Evolutionary conservation across 176 grass and related monocot genomes (phyloP).

Genomic region (Panicum miliaceum): DNA sequence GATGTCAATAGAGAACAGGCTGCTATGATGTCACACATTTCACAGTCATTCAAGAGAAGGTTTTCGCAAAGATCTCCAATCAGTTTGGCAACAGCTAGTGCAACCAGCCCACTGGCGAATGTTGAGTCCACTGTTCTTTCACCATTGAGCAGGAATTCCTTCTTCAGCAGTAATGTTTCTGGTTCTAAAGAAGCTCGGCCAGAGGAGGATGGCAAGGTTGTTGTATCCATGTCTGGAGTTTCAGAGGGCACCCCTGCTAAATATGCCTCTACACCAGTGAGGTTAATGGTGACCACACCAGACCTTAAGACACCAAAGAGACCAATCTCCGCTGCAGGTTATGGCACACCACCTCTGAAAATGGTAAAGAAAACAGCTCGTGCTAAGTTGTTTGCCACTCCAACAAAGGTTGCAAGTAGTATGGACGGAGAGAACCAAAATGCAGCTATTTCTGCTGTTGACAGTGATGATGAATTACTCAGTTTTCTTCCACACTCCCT

Average conservation of each 20-base stretch:
- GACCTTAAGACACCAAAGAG: constrained; percentile 63
- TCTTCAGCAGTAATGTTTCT: constrained; percentile 29
- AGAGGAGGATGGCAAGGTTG: constrained; percentile 28
- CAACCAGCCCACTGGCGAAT: constrained; percentile 10
- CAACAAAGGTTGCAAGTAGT: constrained; percentile 46
- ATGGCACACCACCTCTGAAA: constrained; percentile 43
- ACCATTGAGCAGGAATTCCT: constrained; percentile 23
- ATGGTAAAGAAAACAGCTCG: constrained; percentile 56
- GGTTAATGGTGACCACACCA: constrained; percentile 61
- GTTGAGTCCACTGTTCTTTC: constrained; percentile 16
- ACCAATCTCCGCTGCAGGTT: constrained; percentile 30
- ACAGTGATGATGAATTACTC: constrained; percentile 48
- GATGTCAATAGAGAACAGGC: constrained; percentile 29
- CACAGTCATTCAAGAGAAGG: constrained; percentile 64
- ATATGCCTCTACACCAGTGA: constrained; percentile 58
- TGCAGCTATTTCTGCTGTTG: not conserved
- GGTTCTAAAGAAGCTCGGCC: not conserved
- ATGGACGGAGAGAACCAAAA: constrained; percentile 40
- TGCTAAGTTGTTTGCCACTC: constrained; percentile 75
- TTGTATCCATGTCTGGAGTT: constrained; percentile 24
- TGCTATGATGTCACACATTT: constrained; percentile 60
- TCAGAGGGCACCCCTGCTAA: constrained; percentile 72
- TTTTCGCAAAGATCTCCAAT: constrained; percentile 53
- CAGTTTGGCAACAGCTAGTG: not conserved
- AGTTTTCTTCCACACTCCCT: constrained; percentile 77